A percentile compares a stretch with the other conserved stretches of the same genome.
Evolutionary conservation across 768 basidiomycete genomes (phyloP).

Genomic region (Leucocoprinus leucothites): DNA sequence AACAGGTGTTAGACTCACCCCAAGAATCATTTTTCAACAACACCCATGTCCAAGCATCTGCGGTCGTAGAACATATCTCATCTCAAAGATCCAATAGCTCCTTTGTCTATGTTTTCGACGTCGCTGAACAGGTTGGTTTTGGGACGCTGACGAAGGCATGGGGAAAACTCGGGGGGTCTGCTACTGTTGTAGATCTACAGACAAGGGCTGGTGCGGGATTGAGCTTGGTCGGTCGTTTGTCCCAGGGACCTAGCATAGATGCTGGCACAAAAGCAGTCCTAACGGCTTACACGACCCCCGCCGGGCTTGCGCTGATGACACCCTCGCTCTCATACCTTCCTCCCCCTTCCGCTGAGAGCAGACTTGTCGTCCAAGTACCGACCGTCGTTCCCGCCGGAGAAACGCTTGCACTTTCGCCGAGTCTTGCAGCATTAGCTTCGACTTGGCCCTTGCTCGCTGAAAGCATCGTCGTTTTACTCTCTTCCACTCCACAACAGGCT

Average conservation of each 20-base stretch:
- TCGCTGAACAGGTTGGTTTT: slow-evolving; percentile 83
- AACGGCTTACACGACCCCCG: slow-evolving; percentile 80
- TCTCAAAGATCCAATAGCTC: slow-evolving; percentile 56
- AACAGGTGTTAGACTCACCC: slow-evolving; percentile 20
- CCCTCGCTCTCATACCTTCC: slow-evolving; percentile 76
- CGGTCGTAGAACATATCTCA: slow-evolving; percentile 65
- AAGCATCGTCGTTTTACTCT: slow-evolving; percentile 70
- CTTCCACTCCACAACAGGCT: slow-evolving; percentile 81
- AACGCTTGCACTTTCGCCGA: slow-evolving; percentile 70
- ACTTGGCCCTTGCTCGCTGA: slow-evolving; percentile 60
- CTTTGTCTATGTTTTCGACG: slow-evolving; percentile 75
- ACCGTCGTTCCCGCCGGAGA: slow-evolving; percentile 65
- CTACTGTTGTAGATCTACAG: slow-evolving; percentile 67
- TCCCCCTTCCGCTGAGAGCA: slow-evolving; percentile 52
- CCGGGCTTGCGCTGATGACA: slow-evolving; percentile 82
- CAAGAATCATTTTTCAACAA: slow-evolving; percentile 35
- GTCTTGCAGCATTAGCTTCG: slow-evolving; percentile 64
- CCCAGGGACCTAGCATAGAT: slow-evolving; percentile 75
- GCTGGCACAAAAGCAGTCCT: slow-evolving; percentile 55
- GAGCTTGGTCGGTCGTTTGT: slow-evolving; percentile 73
- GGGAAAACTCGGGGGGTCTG: slow-evolving; percentile 42
- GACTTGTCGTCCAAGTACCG: slow-evolving; percentile 83
- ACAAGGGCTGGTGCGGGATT: slow-evolving; percentile 84
- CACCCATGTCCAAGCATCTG: slow-evolving; percentile 52
- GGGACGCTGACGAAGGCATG: slow-evolving; percentile 70